Percentiles rank a stretch among this genome's conserved stretches.
phyloP scores from a whole-genome alignment of 2,329 filamentous ascomycete species.

The Neonectria hederae region DNA sequence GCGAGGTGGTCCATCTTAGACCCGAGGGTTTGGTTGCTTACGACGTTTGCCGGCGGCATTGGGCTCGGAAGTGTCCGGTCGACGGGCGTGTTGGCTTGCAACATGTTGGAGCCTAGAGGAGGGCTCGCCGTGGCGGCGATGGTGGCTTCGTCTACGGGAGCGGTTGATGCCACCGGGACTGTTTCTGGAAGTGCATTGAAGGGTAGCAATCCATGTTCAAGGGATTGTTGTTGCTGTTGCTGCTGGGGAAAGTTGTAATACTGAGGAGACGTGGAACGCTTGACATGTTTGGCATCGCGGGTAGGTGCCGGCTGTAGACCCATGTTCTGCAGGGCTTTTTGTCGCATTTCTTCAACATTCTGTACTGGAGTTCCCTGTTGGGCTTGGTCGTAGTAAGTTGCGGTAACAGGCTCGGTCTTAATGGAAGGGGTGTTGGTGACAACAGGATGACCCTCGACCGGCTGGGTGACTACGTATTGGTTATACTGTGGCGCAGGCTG shows the following conservation, averaged over 20 bases:
- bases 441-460: neutral
- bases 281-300: neutral
- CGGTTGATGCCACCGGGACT: neutral
- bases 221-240: neutral
- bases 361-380: neutral
- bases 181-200: neutral
- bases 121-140: neutral
- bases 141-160: neutral
- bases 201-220: neutral
- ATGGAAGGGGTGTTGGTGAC: neutral
- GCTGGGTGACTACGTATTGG: neutral
- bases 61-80: neutral
- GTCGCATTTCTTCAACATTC: neutral
- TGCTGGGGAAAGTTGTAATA: neutral
- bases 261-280: neutral
- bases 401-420: neutral
- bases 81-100: neutral
- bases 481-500: neutral
- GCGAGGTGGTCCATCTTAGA: neutral
- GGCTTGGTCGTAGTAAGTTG: neutral
- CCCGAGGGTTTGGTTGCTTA: slow-evolving; percentile 15
- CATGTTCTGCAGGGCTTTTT: neutral
- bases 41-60: slow-evolving; percentile 1
- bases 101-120: neutral
- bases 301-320: neutral